Conservation (phyloP, 176 grass and related monocot genomes). For the Poa pratensis region DNA sequence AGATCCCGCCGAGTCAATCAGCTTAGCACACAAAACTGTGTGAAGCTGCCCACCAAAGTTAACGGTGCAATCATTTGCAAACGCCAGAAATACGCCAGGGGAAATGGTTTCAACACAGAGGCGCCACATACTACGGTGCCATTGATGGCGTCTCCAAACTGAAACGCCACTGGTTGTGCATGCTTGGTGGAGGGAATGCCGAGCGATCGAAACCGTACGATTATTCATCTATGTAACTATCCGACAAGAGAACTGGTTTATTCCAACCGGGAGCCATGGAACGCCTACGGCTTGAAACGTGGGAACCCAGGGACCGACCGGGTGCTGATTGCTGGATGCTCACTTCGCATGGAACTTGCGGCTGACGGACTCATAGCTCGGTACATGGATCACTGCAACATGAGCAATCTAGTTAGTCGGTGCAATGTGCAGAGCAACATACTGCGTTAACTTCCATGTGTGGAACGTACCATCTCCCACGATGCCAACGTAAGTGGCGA, state of each 20-base stretch:
- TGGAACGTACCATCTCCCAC: conserved; percentile 68
- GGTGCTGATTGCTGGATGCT: background rate
- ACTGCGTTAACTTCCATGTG: background rate
- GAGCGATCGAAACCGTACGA: background rate
- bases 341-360: conserved; percentile 58
- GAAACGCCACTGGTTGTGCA: background rate
- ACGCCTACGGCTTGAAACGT: conserved; percentile 10
- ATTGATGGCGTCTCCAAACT: no score
- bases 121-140: no score
- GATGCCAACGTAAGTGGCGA: conserved; percentile 87
- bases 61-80: no score
- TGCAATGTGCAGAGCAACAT: background rate
- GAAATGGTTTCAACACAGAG: no score
- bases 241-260: conserved; percentile 2
- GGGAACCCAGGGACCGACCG: background rate
- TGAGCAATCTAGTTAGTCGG: background rate
- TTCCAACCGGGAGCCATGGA: background rate
- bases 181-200: background rate
- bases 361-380: conserved; percentile 78
- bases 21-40: no score
- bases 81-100: no score
- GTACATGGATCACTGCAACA: conserved; percentile 71
- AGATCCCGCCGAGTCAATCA: no score
- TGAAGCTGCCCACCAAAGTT: no score
- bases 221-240: conserved; percentile 25